phyloP scores from a whole-genome alignment of 2,329 filamentous ascomycete genomes.

The Plectosphaerella plurivora region DNA sequence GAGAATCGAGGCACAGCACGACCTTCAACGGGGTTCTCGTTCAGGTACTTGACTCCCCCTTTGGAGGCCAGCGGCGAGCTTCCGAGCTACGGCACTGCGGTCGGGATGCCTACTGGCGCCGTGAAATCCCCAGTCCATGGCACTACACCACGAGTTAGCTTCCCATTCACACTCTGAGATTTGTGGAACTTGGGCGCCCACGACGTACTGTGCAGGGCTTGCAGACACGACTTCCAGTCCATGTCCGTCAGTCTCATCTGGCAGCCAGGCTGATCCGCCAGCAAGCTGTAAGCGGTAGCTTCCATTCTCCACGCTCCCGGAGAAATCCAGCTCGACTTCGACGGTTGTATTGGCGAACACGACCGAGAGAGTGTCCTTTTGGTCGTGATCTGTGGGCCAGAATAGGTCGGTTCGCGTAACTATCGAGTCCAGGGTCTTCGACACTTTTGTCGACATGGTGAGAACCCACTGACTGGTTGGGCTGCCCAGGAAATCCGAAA shows the following conservation, averaged over 20 bases:
- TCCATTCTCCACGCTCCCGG: not conserved
- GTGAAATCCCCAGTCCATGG: not conserved
- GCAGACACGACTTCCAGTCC: not conserved
- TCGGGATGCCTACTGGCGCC: not conserved
- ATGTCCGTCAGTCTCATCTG: not conserved
- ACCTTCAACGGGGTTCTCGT: not conserved
- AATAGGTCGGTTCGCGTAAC: not conserved
- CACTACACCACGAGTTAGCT: not conserved
- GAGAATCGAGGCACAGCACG: not conserved
- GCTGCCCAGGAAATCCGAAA: not conserved
- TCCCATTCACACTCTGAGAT: too few relatives aligned
- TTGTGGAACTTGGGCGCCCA: too few relatives aligned
- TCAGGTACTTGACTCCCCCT: not conserved
- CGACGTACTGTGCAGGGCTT: not conserved
- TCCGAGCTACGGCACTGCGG: not conserved
- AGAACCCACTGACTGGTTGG: too few relatives aligned
- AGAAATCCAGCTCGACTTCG: constrained; percentile 2
- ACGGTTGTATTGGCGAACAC: not conserved
- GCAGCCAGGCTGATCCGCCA: not conserved
- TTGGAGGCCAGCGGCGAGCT: not conserved
- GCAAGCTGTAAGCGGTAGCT: not conserved
- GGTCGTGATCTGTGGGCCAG: not conserved
- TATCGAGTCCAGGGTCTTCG: not conserved
- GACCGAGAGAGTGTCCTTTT: not conserved
- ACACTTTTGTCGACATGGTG: too few relatives aligned